Conservation (phyloP, 495 filamentous ascomycete genomes). For the Bombardia bombarda region DNA sequence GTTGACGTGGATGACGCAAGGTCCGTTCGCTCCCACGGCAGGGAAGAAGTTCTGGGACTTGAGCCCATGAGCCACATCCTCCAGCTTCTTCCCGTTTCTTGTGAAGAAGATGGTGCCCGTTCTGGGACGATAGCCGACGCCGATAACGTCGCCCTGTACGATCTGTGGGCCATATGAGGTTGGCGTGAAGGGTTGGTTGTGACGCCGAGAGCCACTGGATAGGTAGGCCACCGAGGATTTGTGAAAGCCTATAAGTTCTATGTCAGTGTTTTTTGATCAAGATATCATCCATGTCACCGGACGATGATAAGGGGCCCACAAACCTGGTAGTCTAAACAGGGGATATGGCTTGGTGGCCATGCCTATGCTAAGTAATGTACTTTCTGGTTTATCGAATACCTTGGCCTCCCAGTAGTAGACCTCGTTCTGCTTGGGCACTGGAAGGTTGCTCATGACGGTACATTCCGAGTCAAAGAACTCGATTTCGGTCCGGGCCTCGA, state of each 20-base stretch:
- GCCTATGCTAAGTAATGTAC: conserved; percentile 75
- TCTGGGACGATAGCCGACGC: conserved; percentile 88
- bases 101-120: conserved; percentile 97
- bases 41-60: conserved; percentile 97
- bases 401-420: conserved; percentile 99
- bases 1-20: conserved; percentile 88
- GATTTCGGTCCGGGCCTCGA: conserved; percentile 91
- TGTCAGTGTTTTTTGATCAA: no score
- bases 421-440: conserved; percentile 96
- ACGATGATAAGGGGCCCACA: no score
- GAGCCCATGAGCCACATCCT: conserved; percentile 87
- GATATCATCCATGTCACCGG: no score
- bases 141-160: conserved; percentile 90
- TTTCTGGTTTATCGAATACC: conserved; percentile 93
- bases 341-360: conserved; percentile 96
- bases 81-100: conserved; percentile 92
- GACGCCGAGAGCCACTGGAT: conserved; percentile 75
- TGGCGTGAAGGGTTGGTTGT: conserved; percentile 81
- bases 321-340: conserved; percentile 86
- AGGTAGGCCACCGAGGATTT: conserved; percentile 86
- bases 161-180: conserved; percentile 74
- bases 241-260: conserved; percentile 63
- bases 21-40: conserved; percentile 88
- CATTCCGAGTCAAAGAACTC: conserved; percentile 98
- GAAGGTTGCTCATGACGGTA: conserved; percentile 93